These are phyloP conservation scores for Trichoderma sp. DNA, from an alignment of 2,329 filamentous ascomycete genomes.

Conservation along the genomic window DNA sequence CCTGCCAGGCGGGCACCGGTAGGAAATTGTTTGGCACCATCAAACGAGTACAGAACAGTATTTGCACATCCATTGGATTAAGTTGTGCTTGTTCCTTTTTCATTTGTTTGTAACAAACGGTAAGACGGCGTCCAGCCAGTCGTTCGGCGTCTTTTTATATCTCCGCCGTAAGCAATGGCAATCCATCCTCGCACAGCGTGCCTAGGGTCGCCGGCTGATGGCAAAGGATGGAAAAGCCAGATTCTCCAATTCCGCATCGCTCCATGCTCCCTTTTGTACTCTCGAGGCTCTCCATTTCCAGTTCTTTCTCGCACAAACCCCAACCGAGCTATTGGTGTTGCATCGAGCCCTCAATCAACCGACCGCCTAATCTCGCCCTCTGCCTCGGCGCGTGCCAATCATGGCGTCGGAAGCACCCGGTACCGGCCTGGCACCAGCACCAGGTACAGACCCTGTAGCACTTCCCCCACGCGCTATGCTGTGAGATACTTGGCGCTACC, in stretches of 20 bases:
- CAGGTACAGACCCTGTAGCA: neutral
- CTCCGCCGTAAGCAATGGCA: slow-evolving; percentile 5
- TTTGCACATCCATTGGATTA: too few relatives aligned
- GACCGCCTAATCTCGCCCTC: slow-evolving; percentile 19
- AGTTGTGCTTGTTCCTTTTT: neutral
- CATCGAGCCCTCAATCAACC: slow-evolving; percentile 21
- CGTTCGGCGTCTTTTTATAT: neutral
- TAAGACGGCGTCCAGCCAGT: neutral
- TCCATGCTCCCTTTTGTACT: neutral
- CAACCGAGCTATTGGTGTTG: slow-evolving; percentile 11
- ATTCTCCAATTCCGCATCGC: neutral
- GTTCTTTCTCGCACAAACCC: too few relatives aligned
- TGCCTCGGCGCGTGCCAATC: slow-evolving; percentile 12
- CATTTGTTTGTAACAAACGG: slow-evolving; percentile 9
- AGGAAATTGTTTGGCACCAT: neutral
- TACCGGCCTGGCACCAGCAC: neutral
- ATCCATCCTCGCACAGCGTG: neutral
- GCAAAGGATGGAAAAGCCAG: neutral
- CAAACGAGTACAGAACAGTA: neutral
- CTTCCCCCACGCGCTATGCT: slow-evolving; percentile 8
- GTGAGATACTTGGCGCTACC: neutral
- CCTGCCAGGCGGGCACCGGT: too few relatives aligned
- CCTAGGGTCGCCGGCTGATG: neutral
- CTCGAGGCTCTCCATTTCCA: neutral
- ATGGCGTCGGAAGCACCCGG: neutral